Conservation (phyloP, 352 stramenopile species). For the Pythium aristosporum region DNA sequence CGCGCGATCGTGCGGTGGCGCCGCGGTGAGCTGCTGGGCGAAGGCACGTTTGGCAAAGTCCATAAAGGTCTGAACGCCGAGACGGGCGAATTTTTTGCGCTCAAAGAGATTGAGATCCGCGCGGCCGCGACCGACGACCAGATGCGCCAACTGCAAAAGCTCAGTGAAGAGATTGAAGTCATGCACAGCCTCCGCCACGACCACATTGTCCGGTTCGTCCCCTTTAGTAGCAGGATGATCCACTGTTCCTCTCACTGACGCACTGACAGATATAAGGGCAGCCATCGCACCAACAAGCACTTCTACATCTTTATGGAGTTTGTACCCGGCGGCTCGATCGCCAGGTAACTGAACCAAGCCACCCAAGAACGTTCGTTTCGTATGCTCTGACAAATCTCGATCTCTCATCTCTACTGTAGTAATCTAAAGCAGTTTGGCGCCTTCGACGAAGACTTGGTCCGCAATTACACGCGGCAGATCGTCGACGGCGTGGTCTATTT, state of each 20-base stretch:
- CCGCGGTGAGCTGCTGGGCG: constrained; percentile 92
- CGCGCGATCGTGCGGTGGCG: constrained; percentile 86
- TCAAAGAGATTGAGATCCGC: constrained; percentile 89
- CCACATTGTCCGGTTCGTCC: constrained; percentile 93
- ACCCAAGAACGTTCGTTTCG: not conserved
- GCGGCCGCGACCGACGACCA: constrained; percentile 47
- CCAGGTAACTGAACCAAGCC: constrained; percentile 35
- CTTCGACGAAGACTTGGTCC: constrained; percentile 90
- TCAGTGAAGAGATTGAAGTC: constrained; percentile 91
- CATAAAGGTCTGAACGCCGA: constrained; percentile 93
- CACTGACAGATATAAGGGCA: constrained; percentile 71
- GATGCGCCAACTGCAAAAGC: constrained; percentile 67
- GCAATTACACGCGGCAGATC: constrained; percentile 91
- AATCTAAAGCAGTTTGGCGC: constrained; percentile 93
- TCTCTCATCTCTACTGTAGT: constrained; percentile 23
- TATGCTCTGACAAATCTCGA: not conserved
- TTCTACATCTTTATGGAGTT: constrained; percentile 98
- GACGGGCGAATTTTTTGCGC: constrained; percentile 89
- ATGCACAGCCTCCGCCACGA: constrained; percentile 94
- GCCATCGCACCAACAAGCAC: constrained; percentile 62
- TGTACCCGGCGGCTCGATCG: constrained; percentile 91
- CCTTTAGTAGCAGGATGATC: not conserved
- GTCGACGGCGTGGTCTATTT: constrained; percentile 91
- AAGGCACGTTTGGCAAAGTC: constrained; percentile 95
- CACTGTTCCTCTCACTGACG: not conserved